Evolutionary conservation across 2,329 filamentous ascomycete species (phyloP).

Genomic region (Pestalotiopsis sp.): DNA sequence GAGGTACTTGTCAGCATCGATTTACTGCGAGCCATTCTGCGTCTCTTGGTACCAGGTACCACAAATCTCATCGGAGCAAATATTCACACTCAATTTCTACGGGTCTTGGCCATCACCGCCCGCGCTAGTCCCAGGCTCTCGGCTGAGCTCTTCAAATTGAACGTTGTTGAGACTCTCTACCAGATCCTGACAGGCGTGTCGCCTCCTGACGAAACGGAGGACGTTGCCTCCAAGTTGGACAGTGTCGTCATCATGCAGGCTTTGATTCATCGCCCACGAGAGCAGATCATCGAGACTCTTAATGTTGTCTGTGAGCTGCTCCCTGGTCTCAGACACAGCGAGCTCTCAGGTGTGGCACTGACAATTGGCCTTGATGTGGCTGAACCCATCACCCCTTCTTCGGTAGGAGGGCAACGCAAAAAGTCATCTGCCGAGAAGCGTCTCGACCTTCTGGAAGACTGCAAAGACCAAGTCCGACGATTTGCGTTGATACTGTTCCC

Average conservation of each 20-base stretch:
- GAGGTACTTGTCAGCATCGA: conserved; percentile 92
- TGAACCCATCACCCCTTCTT: conserved; percentile 45
- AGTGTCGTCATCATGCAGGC: conserved; percentile 99
- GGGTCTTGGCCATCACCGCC: conserved; percentile 87
- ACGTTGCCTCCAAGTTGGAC: conserved; percentile 85
- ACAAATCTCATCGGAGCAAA: conserved; percentile 93
- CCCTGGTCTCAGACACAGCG: conserved; percentile 68
- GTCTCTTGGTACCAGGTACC: conserved; percentile 87
- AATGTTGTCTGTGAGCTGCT: conserved; percentile 97
- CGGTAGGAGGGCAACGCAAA: conserved; percentile 41
- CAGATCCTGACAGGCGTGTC: conserved; percentile 97
- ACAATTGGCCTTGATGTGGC: conserved; percentile 32
- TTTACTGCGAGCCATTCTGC: conserved; percentile 80
- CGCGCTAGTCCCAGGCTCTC: conserved; percentile 86
- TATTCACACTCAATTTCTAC: conserved; percentile 95
- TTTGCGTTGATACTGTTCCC: conserved; percentile 94
- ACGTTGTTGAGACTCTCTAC: conserved; percentile 95
- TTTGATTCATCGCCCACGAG: conserved; percentile 89
- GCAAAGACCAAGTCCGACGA: conserved; percentile 83
- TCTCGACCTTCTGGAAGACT: conserved; percentile 78
- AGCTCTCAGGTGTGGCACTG: conserved; percentile 40
- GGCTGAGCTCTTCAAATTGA: conserved; percentile 90
- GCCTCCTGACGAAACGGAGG: conserved; percentile 76
- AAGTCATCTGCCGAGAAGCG: conserved; percentile 77
- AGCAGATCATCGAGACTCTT: conserved; percentile 95